Base-by-base conservation (phyloP, 768 basidiomycete species). In the Psilocybe azurescens region DNA sequence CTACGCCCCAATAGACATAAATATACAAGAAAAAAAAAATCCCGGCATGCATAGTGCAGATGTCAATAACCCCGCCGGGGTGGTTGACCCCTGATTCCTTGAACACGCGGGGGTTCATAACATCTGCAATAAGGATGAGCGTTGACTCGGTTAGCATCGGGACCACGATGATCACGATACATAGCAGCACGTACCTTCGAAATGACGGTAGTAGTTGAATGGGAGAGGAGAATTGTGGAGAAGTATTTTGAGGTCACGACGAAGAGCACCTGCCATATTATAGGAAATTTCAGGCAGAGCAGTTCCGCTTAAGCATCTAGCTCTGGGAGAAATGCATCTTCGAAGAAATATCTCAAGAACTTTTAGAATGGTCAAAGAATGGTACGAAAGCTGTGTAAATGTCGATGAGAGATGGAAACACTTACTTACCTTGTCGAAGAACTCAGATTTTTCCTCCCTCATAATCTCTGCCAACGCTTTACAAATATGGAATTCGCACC, bases 381-480 rank as follows among this genome's bases (percentile, higher is more conserved):
- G 3, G 41, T 44, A 5, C 16, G 51, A 30, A 54, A 8, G 56
- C 24, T 3, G 30, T 32, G 50, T 44, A 7, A 11, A 28, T 44
- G 33, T 41, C 30, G 6, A 13, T 38, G 18, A 24, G 38, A 6
- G 74, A 29, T n/a, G n/a, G n/a, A n/a, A n/a, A n/a, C n/a, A n/a
- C n/a, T n/a, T n/a, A n/a, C n/a, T n/a, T 60, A 88, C 91, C 81
- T 90, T 91, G 81, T 94, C 90, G 69, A 94, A 95, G 81, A 93
- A 95, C 11, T 86, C 86, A 9, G 89, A 85, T 72, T 91, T 89
- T 50, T 83, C 82, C 54, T 81, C 61, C 0, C 93, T 93, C 29
- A 94, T 78, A 1, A 86, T 81, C 9, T 84, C 79, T 18, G 83
- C 80, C n/a, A 95, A 78, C 1, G 87, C 87, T 20, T 83, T 85